These are phyloP conservation scores for Alternaria panax DNA, from an alignment of 2,329 filamentous ascomycete species.

Conservation along the genomic window DNA sequence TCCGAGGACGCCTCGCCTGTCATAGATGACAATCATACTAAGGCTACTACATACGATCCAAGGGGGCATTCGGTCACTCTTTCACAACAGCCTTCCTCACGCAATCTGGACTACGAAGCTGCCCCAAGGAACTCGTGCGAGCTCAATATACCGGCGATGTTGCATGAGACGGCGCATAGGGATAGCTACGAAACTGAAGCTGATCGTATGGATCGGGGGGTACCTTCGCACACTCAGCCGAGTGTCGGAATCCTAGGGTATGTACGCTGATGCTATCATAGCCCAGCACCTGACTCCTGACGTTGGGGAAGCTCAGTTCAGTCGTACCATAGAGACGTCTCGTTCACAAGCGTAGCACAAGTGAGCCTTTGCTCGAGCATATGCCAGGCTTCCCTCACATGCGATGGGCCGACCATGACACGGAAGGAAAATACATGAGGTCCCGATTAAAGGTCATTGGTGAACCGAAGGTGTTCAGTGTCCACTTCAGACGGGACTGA, in stretches of 20 bases:
- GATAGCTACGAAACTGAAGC: constrained; percentile 18
- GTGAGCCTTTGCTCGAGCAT: constrained; percentile 34
- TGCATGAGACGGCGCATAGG: constrained; percentile 26
- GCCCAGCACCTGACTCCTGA: constrained; percentile 16
- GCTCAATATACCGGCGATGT: constrained; percentile 21
- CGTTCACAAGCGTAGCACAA: constrained; percentile 33
- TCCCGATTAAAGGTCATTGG: not conserved
- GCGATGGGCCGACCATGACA: constrained; percentile 14
- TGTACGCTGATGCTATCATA: constrained; percentile 11
- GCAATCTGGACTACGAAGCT: constrained; percentile 12
- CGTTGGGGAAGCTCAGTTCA: constrained; percentile 32
- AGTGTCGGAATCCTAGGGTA: constrained; percentile 37
- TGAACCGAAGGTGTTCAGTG: too few species aligned
- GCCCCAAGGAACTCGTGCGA: constrained; percentile 13
- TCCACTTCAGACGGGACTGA: too few species aligned
- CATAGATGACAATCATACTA: constrained; percentile 19
- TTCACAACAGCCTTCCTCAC: constrained; percentile 9
- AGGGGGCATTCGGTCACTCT: constrained; percentile 23
- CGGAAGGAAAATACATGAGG: not conserved
- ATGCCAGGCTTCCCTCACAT: constrained; percentile 20
- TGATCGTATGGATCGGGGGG: constrained; percentile 30
- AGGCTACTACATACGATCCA: constrained; percentile 5
- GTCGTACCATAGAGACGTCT: constrained; percentile 24
- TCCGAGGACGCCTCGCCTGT: constrained; percentile 31
- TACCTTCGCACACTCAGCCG: constrained; percentile 35